Evolutionary conservation across 306 rosid genomes (phyloP).

Genomic region (Medicago ruthenica): DNA sequence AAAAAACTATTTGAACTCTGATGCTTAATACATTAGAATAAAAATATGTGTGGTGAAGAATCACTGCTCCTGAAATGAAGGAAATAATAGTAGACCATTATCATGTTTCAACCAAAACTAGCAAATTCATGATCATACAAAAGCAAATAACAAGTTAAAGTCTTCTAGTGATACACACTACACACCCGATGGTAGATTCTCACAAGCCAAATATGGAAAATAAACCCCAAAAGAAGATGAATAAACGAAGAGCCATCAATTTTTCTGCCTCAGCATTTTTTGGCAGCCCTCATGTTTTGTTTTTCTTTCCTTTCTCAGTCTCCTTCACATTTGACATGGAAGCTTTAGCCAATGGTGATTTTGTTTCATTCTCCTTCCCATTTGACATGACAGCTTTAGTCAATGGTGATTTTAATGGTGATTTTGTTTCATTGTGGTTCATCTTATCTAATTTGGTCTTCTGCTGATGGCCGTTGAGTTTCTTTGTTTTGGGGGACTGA

Average conservation of each 20-base stretch:
- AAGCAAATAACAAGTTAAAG: background rate
- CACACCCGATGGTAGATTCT: slow-evolving; percentile 41
- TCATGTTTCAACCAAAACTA: slow-evolving; percentile 12
- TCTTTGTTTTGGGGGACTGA: slow-evolving; percentile 55
- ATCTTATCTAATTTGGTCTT: slow-evolving; percentile 46
- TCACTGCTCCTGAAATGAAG: slow-evolving; percentile 13
- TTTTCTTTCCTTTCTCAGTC: slow-evolving; percentile 57
- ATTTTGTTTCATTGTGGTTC: slow-evolving; percentile 44
- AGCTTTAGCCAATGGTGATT: slow-evolving; percentile 32
- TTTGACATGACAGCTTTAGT: slow-evolving; percentile 49
- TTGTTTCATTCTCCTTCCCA: slow-evolving; percentile 47
- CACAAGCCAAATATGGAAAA: slow-evolving; percentile 43
- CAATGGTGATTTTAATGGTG: slow-evolving; percentile 9
- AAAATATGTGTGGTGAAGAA: slow-evolving; percentile 13
- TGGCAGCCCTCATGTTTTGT: slow-evolving; percentile 38
- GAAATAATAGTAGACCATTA: slow-evolving; percentile 22
- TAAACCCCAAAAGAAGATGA: background rate
- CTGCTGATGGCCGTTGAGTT: slow-evolving; percentile 48
- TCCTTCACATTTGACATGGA: slow-evolving; percentile 55
- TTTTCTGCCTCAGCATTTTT: slow-evolving; percentile 30
- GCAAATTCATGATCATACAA: slow-evolving; percentile 26
- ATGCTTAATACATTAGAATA: background rate
- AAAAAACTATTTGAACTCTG: background rate
- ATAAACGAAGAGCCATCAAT: slow-evolving; percentile 33
- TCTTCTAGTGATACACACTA: slow-evolving; percentile 16